Conservation (phyloP, 345 rosid genomes). For the Hibiscus mutabilis region DNA sequence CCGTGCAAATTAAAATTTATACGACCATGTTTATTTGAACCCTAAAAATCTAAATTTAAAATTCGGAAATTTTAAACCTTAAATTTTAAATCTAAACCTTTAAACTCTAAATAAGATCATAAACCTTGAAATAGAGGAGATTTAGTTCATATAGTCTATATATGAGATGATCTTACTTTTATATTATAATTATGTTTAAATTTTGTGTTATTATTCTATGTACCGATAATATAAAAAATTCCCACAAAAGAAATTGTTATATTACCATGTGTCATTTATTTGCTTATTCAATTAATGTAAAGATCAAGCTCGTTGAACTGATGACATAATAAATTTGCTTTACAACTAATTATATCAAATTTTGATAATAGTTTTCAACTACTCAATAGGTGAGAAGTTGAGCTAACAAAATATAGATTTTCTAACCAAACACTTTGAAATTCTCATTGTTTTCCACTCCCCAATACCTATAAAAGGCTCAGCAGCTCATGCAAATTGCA, state of each 20-base stretch:
- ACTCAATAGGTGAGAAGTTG: slow-evolving; percentile 1
- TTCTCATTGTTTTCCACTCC: neutral
- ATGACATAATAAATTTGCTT: neutral
- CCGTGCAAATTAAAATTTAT: too few relatives aligned
- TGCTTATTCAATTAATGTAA: neutral
- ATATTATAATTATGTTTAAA: too few relatives aligned
- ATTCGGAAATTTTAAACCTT: too few relatives aligned
- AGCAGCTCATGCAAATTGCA: neutral
- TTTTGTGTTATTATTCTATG: too few relatives aligned
- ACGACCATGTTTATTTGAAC: too few relatives aligned
- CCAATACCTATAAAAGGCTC: neutral
- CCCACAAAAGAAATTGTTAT: neutral
- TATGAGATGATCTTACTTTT: too few relatives aligned
- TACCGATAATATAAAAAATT: too few relatives aligned
- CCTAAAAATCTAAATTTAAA: too few relatives aligned
- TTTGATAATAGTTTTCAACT: neutral
- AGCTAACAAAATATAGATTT: neutral
- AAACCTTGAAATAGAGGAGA: too few relatives aligned
- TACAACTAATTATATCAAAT: neutral
- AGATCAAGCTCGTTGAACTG: neutral
- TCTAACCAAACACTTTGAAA: neutral
- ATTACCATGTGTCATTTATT: neutral
- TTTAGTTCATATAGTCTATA: too few relatives aligned
- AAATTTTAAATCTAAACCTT: too few relatives aligned
- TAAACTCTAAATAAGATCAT: too few relatives aligned